Conservation (phyloP, 768 basidiomycete genomes). For the Pleurotus ostreatus region DNA sequence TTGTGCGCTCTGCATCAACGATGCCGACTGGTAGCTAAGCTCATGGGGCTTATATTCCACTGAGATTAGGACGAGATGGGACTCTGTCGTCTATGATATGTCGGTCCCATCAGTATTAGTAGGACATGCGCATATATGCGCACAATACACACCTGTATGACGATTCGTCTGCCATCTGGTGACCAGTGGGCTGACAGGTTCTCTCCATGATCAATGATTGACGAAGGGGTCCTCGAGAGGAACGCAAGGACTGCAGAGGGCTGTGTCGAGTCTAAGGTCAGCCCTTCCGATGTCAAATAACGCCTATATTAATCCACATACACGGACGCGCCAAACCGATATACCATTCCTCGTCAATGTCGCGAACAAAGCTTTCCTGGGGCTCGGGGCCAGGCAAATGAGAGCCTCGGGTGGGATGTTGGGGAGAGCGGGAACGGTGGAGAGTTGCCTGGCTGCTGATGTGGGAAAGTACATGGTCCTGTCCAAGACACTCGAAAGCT, state of each 20-base stretch:
- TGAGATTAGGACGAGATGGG: conserved; percentile 72
- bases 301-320: conserved; percentile 29
- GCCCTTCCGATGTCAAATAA: not conserved
- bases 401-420: conserved; percentile 56
- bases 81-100: conserved; percentile 65
- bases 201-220: conserved; percentile 80
- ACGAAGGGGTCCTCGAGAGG: conserved; percentile 71
- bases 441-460: conserved; percentile 69
- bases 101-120: not conserved
- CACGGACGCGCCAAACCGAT: conserved; percentile 79
- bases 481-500: not conserved
- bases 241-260: conserved; percentile 70
- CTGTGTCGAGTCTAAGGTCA: conserved; percentile 28
- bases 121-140: not conserved
- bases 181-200: conserved; percentile 78
- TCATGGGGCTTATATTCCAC: conserved; percentile 56
- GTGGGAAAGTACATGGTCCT: conserved; percentile 80
- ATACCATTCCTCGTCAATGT: conserved; percentile 68
- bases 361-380: conserved; percentile 76
- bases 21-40: conserved; percentile 49
- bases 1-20: conserved; percentile 51
- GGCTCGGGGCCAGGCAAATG: conserved; percentile 57
- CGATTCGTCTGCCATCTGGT: conserved; percentile 72
- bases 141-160: conserved; percentile 63
- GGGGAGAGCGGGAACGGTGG: conserved; percentile 65